phyloP scores from a whole-genome alignment of 2,329 filamentous ascomycete species.

The Alternaria alternata region DNA sequence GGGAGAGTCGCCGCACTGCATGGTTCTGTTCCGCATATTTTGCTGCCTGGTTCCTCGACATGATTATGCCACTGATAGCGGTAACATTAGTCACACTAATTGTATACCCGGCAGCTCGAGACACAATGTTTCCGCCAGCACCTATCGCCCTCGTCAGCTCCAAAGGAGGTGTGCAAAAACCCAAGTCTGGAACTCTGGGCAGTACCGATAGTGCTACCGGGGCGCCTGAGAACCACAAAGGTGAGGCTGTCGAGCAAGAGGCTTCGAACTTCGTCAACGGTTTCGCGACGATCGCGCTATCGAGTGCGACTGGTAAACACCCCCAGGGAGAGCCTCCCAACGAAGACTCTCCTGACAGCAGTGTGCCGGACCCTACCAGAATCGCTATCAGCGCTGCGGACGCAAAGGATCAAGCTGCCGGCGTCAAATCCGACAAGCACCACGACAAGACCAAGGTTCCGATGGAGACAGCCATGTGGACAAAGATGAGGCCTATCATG shows the following conservation, averaged over 20 bases:
- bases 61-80: constrained; percentile 70
- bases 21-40: constrained; percentile 70
- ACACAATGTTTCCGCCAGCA: constrained; percentile 76
- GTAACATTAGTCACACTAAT: constrained; percentile 71
- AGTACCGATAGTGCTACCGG: constrained; percentile 81
- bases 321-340: constrained; percentile 68
- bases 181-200: constrained; percentile 76
- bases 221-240: constrained; percentile 82
- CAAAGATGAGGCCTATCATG: constrained; percentile 78
- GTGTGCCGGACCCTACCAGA: constrained; percentile 68
- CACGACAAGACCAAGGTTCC: constrained; percentile 82
- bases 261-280: constrained; percentile 81
- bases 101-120: constrained; percentile 68
- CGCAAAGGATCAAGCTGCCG: constrained; percentile 62
- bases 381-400: constrained; percentile 63
- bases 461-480: constrained; percentile 79
- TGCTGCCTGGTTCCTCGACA: constrained; percentile 75
- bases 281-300: constrained; percentile 75
- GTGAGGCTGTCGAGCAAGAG: constrained; percentile 84
- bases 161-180: constrained; percentile 78
- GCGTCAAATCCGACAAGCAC: constrained; percentile 58
- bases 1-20: constrained; percentile 72
- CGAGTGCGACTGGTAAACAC: constrained; percentile 79
- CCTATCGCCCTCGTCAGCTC: constrained; percentile 76
- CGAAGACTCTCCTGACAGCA: constrained; percentile 55